Evolutionary conservation across 2,329 filamentous ascomycete genomes (phyloP), one percentile per base, ranked within the genome.

Genomic region (Lachnellula subtilissima): DNA sequence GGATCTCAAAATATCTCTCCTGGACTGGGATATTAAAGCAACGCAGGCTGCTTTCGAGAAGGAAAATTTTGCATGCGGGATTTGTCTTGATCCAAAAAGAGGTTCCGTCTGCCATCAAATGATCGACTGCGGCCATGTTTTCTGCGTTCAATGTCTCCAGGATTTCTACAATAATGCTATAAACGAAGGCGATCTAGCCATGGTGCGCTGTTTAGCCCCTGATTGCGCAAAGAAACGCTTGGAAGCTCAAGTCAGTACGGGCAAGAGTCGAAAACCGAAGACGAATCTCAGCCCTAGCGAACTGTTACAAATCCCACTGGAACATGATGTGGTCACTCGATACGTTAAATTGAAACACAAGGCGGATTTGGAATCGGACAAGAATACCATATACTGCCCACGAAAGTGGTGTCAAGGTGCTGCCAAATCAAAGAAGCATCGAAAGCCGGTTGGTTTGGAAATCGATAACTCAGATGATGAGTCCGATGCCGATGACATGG

Each of bases 301-400:
- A 72, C 80, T 97, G 43, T 76, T 91, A 4, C 85, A 90, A 65
- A 90, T 93, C 46, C 86, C 87, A 0, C 73, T 93, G 1, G 76
- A 84, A 2, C 81, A 87, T 56, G 84, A 88, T 15, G 81, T 80
- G 36, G 91, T 97, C 2, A 86, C 89, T 67, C 87, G 94, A 54
- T 99, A 95, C 70, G 89, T 96, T 4, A 85, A 85, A 39, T 79
- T 97, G 58, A 97, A 94, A 74, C 89, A 96, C 67, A 97, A 97
- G 75, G 89, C 88, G 62, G 88, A 91, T 70, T 82, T 97, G 2
- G 94, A 97, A 71, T 86, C 90, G 0, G 92, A 97, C 72, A 95
- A 92, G 67, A 87, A 86, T 56, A 97, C 92, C 0, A 82, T 97
- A 36, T 97, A 96, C 71, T 99, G 94, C 67, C 94, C 94, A 0